A percentile compares a stretch with the other conserved stretches of the same genome.
These are phyloP conservation scores for Colletotrichum sp. DNA, from an alignment of 2,329 filamentous ascomycete species.

Conservation along the genomic window DNA sequence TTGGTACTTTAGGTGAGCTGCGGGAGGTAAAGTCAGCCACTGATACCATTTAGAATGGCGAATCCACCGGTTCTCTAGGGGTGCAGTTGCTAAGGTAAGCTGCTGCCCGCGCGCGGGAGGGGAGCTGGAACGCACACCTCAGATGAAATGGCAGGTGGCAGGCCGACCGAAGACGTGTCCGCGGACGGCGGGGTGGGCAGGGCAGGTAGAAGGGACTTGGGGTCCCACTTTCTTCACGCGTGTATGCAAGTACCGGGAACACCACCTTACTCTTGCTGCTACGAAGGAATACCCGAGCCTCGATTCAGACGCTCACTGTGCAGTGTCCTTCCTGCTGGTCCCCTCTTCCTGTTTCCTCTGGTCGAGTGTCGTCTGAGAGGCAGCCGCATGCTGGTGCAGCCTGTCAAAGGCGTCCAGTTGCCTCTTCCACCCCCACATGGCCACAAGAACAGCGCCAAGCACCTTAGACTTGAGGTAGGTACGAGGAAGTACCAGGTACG, in stretches of 20 bases:
- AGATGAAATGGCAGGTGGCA: conserved; percentile 19
- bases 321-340: not conserved
- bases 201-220: not conserved
- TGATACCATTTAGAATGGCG: not conserved
- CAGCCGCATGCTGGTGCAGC: not conserved
- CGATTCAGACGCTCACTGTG: not conserved
- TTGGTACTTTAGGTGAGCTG: not conserved
- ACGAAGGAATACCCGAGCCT: not conserved
- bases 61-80: not conserved
- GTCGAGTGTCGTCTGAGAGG: not conserved
- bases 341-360: not conserved
- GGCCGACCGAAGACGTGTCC: not conserved
- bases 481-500: not conserved
- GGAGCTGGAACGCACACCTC: conserved; percentile 9
- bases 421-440: conserved; percentile 6
- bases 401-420: conserved; percentile 12
- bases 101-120: not conserved
- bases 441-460: not conserved
- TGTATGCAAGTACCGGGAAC: not conserved
- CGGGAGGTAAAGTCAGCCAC: conserved; percentile 3
- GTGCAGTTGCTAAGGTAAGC: not conserved
- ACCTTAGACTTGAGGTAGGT: not conserved
- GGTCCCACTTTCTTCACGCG: not conserved
- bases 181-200: not conserved
- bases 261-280: not conserved